Base-by-base conservation (phyloP, 192 early-diverging fungal species). In the Backusella luteola region DNA sequence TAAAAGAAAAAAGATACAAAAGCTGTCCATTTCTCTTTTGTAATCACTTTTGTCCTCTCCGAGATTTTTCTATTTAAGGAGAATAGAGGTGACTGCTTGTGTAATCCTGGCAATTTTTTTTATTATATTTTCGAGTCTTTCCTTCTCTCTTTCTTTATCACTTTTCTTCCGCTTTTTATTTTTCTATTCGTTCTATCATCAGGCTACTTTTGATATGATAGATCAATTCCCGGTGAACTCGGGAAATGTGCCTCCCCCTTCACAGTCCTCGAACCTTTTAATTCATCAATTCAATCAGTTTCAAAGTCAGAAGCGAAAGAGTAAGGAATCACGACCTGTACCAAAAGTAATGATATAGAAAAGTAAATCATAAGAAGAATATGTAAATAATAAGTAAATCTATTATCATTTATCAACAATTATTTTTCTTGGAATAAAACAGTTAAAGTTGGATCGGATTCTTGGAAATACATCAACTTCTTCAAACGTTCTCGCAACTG, bases 371-470 rank as follows among this genome's bases (percentile, higher is more conserved):
- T 69, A 53, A 41, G 34, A n/a, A 15, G 26, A 49, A 68, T 14
- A 19, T 26, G 32, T 32, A 9, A 63, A 19, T 26, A 59, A 23
- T 59, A 59, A 59, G 9, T 26, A 26, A 29, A 63, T 0, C 0
- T 2, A 11, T 26, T 26, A 29, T 29, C 26, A 29, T 29, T 63
- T 63, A 63, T 29, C 23, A 63, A 63, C 23, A 11, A 26, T 29
- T 63, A 36, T 68, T 68, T 68, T 36, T 34, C 59, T 9, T 63
- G 0, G 21, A 66, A 34, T 35, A 41, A 46, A 23, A 41, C 3
- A 69, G 90, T 82, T 91, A 69, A 83, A 84, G 70, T 70, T 94
- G 23, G 92, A 93, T 44, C 84, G 91, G n/a, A 84, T 94, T 52
- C 77, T 94, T 21, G 93, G 93, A 1, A 75, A 90, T 34, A 93